Percentiles rank a stretch among this genome's conserved stretches.
Conservation (phyloP, 2,329 filamentous ascomycete species). For the Parascedosporium putredinis region DNA sequence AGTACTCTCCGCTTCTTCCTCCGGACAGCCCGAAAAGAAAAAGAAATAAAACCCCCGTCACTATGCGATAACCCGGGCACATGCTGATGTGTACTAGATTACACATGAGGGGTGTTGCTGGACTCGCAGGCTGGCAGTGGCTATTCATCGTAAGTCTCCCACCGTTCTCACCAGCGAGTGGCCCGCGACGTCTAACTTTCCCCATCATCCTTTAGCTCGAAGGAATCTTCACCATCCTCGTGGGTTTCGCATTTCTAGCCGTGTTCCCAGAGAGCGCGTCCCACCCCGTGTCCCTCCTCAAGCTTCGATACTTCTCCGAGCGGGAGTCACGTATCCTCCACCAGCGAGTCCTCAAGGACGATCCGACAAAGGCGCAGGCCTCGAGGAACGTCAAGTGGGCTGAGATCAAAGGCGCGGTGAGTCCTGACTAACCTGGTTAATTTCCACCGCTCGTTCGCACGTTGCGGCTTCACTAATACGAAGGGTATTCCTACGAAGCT, state of each 20-base stretch:
- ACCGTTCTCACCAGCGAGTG: neutral
- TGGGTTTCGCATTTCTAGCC: constrained; percentile 20
- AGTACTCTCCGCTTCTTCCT: neutral
- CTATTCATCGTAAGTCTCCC: constrained; percentile 18
- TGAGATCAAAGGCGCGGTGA: constrained; percentile 24
- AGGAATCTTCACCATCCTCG: constrained; percentile 25
- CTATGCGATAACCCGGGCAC: neutral
- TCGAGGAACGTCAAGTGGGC: constrained; percentile 19
- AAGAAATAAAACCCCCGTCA: too few species aligned
- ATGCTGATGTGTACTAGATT: constrained; percentile 7
- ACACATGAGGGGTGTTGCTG: constrained; percentile 21
- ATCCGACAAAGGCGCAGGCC: constrained; percentile 23
- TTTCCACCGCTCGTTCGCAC: too few species aligned
- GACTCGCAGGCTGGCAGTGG: constrained; percentile 24
- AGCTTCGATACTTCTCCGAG: constrained; percentile 22
- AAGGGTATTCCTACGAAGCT: too few species aligned
- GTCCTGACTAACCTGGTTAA: constrained; percentile 6
- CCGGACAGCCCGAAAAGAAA: too few species aligned
- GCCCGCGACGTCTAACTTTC: too few species aligned
- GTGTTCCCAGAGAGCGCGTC: constrained; percentile 19
- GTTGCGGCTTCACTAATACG: too few species aligned
- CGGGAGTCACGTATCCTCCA: constrained; percentile 23
- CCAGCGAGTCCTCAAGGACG: constrained; percentile 22
- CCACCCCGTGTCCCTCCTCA: constrained; percentile 21
- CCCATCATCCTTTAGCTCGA: too few species aligned